Evolutionary conservation across 345 rosid genomes (phyloP).

Genomic region (Viola odorata): DNA sequence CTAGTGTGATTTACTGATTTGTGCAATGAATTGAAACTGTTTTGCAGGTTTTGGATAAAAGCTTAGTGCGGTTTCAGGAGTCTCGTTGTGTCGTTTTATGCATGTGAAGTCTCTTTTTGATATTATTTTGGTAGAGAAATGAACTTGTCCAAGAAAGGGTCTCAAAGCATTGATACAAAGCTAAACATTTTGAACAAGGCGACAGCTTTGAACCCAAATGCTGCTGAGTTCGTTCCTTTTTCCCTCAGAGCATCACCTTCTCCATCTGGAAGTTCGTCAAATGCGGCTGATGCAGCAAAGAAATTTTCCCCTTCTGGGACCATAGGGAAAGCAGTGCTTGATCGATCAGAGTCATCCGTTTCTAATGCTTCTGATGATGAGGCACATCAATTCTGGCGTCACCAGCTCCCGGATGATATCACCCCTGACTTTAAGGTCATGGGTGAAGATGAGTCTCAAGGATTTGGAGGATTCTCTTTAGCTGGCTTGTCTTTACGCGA

Average conservation of each 20-base stretch:
- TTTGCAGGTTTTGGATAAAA: conserved; percentile 67
- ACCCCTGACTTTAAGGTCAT: conserved; percentile 88
- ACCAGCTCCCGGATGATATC: conserved; percentile 91
- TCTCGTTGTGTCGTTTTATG: conserved; percentile 10
- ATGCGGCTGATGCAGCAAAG: conserved; percentile 35
- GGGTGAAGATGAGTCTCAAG: conserved; percentile 69
- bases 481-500: conserved; percentile 70
- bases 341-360: conserved; percentile 62
- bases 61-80: conserved; percentile 13
- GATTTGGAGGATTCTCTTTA: conserved; percentile 56
- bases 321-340: conserved; percentile 60
- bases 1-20: conserved; percentile 8
- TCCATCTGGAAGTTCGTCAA: conserved; percentile 38
- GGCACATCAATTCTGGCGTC: conserved; percentile 85
- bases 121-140: conserved; percentile 45
- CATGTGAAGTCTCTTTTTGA: conserved; percentile 22
- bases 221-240: conserved; percentile 90
- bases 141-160: conserved; percentile 81
- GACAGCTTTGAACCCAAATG: conserved; percentile 86
- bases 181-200: conserved; percentile 45
- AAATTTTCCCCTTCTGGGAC: conserved; percentile 46
- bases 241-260: conserved; percentile 57
- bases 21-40: conserved; percentile 10
- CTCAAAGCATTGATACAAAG: conserved; percentile 54
- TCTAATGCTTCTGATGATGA: conserved; percentile 92